Percentiles rank a stretch among this genome's conserved stretches.
These are phyloP conservation scores for Fusarium sp. DNA, from an alignment of 2,329 filamentous ascomycete genomes.

Conservation along the genomic window DNA sequence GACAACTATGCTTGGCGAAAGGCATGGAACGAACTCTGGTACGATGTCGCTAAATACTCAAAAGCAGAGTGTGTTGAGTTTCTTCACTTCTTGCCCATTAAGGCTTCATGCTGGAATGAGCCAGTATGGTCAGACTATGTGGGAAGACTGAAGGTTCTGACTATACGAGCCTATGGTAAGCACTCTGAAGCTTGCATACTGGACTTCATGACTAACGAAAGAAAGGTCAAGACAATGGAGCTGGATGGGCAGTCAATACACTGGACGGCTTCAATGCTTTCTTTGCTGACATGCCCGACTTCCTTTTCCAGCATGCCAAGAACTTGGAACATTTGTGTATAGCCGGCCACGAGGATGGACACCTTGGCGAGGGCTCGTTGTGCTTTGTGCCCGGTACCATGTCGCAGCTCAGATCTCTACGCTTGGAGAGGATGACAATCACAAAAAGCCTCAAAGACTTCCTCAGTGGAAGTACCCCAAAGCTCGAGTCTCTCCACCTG, in stretches of 20 bases:
- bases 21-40: constrained; percentile 14
- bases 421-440: background rate
- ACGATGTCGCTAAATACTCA: constrained; percentile 1
- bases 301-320: background rate
- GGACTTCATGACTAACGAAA: background rate
- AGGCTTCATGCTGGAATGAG: constrained; percentile 8
- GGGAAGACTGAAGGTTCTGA: background rate
- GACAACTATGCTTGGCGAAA: constrained; percentile 11
- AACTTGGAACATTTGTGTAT: constrained; percentile 4
- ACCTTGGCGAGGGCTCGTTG: background rate
- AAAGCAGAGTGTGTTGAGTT: background rate
- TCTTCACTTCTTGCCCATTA: constrained; percentile 12
- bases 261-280: constrained; percentile 1
- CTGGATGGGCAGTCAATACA: constrained; percentile 1
- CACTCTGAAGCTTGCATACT: fast-evolving
- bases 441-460: background rate
- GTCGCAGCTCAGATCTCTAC: background rate
- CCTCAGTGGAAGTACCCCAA: background rate
- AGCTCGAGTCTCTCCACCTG: background rate
- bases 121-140: constrained; percentile 7
- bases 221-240: background rate
- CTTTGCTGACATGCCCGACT: background rate
- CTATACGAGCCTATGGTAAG: background rate
- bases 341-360: background rate
- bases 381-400: background rate